Percentiles rank a stretch among this genome's conserved stretches.
These are phyloP conservation scores for Melastoma candidum DNA, from an alignment of 441 rosid species.

Conservation along the genomic window DNA sequence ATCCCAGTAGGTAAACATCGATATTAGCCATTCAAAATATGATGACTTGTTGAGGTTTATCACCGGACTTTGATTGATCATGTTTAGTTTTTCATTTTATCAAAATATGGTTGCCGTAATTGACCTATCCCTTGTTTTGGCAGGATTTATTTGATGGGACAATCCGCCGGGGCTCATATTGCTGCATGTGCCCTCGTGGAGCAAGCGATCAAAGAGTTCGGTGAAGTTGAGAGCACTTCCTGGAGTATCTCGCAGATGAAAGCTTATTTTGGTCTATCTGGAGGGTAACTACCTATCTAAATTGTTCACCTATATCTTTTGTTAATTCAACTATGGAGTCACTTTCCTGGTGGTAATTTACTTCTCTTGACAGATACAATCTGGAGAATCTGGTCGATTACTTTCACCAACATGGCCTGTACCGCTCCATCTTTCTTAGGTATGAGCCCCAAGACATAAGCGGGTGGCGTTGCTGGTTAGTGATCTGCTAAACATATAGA, in stretches of 20 bases:
- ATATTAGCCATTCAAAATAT: too few species aligned
- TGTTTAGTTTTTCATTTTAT: too few species aligned
- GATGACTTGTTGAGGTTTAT: too few species aligned
- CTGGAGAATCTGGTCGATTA: constrained; percentile 71
- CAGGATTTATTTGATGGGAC: constrained; percentile 93
- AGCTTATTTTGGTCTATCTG: constrained; percentile 85
- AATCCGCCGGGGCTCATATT: constrained; percentile 97
- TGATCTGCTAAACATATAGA: constrained; percentile 10
- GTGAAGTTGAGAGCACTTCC: constrained; percentile 55
- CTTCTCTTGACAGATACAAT: constrained; percentile 52
- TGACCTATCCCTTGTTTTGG: constrained; percentile 5
- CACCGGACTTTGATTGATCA: too few species aligned
- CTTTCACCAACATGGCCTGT: constrained; percentile 74
- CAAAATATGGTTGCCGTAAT: too few species aligned
- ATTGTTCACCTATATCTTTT: neutral
- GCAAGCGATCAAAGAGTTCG: constrained; percentile 81
- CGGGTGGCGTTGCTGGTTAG: constrained; percentile 4
- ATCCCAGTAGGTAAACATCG: constrained; percentile 54
- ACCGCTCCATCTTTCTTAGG: constrained; percentile 72
- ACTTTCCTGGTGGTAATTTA: neutral
- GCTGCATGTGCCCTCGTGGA: constrained; percentile 82
- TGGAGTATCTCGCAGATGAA: constrained; percentile 84
- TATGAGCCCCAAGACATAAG: constrained; percentile 14
- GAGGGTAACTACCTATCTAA: constrained; percentile 50
- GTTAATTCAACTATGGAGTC: neutral